phyloP scores from a whole-genome alignment of 176 grass and related monocot species.

The Zea luxurians region DNA sequence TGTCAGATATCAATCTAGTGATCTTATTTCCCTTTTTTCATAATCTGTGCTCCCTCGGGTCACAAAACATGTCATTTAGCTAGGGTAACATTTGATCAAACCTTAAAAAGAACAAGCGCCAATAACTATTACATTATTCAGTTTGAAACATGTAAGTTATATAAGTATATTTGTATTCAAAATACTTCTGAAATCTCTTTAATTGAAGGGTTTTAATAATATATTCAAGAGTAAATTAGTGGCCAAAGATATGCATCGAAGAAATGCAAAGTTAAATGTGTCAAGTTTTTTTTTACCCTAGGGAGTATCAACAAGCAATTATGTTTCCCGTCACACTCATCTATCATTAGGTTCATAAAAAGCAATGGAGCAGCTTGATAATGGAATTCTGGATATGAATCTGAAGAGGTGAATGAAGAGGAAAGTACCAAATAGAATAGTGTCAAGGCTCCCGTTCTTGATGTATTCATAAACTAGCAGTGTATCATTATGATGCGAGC shows the following conservation, averaged over 20 bases:
- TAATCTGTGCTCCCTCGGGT: not conserved
- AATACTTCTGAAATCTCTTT: not conserved
- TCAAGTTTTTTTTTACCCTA: not conserved
- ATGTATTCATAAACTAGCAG: constrained; percentile 45
- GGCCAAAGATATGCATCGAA: not conserved
- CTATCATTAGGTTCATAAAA: not conserved
- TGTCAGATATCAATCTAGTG: not conserved
- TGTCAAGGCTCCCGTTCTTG: constrained; percentile 46
- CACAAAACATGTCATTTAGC: not conserved
- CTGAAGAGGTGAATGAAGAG: constrained; percentile 3
- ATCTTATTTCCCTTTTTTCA: not conserved
- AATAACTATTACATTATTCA: not conserved
- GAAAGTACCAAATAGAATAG: constrained; percentile 40
- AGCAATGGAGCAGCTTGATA: not conserved
- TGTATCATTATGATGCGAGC: constrained; percentile 38
- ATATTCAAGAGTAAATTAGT: not conserved
- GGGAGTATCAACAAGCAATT: not conserved
- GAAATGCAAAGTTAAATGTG: not conserved
- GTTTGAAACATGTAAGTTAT: not conserved
- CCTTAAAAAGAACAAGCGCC: not conserved
- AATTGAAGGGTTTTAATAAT: not conserved
- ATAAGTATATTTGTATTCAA: not conserved
- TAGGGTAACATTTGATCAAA: not conserved
- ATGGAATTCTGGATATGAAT: not conserved
- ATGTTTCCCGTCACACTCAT: not conserved